phyloP scores from a whole-genome alignment of 2,329 filamentous ascomycete genomes.

The Ophiostoma sp. region DNA sequence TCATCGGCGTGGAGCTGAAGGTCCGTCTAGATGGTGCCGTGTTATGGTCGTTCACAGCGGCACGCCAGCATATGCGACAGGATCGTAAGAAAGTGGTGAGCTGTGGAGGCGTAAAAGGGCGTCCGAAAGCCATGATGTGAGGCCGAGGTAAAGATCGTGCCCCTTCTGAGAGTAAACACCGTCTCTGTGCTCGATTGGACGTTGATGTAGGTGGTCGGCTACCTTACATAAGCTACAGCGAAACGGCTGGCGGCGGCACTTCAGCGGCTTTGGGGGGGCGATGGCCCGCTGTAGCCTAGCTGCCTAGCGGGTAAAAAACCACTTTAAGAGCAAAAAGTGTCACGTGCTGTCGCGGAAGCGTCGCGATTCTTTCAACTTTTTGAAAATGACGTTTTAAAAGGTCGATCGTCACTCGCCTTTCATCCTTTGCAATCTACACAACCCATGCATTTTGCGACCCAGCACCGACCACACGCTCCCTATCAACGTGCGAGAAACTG shows the following conservation, averaged over 20 bases:
- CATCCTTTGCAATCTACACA: background rate
- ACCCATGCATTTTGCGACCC: background rate
- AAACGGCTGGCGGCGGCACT: background rate
- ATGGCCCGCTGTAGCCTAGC: conserved; percentile 9
- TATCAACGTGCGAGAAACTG: background rate
- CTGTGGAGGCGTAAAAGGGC: too few relatives aligned
- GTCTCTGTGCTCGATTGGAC: background rate
- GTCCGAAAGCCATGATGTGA: background rate
- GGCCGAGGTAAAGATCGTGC: background rate
- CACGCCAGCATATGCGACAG: background rate
- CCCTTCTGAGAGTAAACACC: background rate
- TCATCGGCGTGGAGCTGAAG: background rate
- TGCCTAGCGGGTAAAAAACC: background rate
- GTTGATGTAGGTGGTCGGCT: background rate
- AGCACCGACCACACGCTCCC: background rate
- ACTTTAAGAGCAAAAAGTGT: background rate
- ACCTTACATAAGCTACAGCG: background rate
- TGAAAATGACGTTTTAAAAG: background rate
- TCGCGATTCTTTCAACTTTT: conserved; percentile 20
- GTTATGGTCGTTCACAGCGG: background rate
- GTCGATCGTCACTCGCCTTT: background rate
- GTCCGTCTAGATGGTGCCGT: too few relatives aligned
- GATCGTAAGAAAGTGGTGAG: background rate
- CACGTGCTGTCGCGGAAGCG: conserved; percentile 27
- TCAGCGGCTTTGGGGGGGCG: background rate